Evolutionary conservation across 2,329 filamentous ascomycete species (phyloP).

Genomic region (Lachnum nothofagi): DNA sequence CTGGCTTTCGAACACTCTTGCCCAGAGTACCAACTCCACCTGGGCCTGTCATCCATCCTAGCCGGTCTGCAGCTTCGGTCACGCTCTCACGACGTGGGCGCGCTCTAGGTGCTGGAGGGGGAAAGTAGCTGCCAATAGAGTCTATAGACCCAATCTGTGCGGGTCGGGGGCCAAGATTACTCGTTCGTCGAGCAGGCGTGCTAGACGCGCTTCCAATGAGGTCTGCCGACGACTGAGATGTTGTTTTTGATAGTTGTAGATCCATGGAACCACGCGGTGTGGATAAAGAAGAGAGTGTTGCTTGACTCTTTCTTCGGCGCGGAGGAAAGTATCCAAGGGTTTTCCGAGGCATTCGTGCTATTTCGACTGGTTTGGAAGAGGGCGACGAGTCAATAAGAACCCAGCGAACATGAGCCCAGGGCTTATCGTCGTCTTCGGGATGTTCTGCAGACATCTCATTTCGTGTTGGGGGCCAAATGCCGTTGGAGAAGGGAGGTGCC

Average conservation of each 20-base stretch:
- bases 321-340: conserved; percentile 89
- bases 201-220: conserved; percentile 20
- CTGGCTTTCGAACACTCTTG: conserved; percentile 65
- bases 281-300: conserved; percentile 59
- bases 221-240: conserved; percentile 19
- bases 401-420: conserved; percentile 87
- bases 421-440: conserved; percentile 50
- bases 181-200: conserved; percentile 23
- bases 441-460: conserved; percentile 25
- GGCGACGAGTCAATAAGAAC: conserved; percentile 69
- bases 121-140: conserved; percentile 27
- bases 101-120: conserved; percentile 15
- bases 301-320: conserved; percentile 65
- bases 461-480: conserved; percentile 23
- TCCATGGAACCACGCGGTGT: conserved; percentile 47
- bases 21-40: conserved; percentile 83
- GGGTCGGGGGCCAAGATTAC: conserved; percentile 22
- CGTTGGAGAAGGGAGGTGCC: conserved; percentile 17
- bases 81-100: conserved; percentile 30
- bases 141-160: conserved; percentile 15
- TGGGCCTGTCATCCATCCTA: conserved; percentile 70
- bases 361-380: conserved; percentile 65
- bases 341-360: conserved; percentile 75
- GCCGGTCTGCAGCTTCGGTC: conserved; percentile 37
- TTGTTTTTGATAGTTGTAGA: conserved; percentile 19